These are phyloP conservation scores for Aspergillus carlsbadensis DNA, from an alignment of 495 filamentous ascomycete genomes.

Conservation along the genomic window DNA sequence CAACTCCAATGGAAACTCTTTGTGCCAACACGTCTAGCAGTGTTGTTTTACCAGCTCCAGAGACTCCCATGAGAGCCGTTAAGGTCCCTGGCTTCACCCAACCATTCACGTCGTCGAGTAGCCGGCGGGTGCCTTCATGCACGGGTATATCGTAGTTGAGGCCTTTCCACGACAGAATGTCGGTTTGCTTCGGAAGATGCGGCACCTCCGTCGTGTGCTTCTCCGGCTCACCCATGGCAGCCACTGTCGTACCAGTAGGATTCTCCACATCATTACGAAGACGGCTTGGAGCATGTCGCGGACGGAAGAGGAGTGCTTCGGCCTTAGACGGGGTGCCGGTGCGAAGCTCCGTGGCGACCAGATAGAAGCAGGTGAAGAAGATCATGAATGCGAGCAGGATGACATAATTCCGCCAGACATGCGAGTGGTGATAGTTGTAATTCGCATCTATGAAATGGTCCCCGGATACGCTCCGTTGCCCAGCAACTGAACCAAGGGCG, in stretches of 20 bases:
- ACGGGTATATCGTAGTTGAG: constrained; percentile 65
- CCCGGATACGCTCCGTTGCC: constrained; percentile 45
- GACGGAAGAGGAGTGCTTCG: constrained; percentile 36
- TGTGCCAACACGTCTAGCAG: constrained; percentile 59
- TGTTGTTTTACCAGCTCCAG: constrained; percentile 65
- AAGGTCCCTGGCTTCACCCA: constrained; percentile 66
- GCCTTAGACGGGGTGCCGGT: constrained; percentile 31
- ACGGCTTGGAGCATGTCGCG: constrained; percentile 31
- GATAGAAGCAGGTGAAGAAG: constrained; percentile 49
- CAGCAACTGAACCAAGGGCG: constrained; percentile 51
- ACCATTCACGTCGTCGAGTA: constrained; percentile 61
- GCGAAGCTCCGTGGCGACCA: constrained; percentile 37
- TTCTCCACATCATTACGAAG: constrained; percentile 15
- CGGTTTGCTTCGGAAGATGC: constrained; percentile 47
- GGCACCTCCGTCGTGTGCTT: constrained; percentile 9
- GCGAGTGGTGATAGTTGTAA: constrained; percentile 50
- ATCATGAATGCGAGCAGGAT: constrained; percentile 59
- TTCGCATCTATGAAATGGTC: constrained; percentile 50
- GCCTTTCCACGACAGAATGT: constrained; percentile 70
- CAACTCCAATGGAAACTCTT: constrained; percentile 47
- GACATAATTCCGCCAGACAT: constrained; percentile 65
- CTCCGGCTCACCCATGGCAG: constrained; percentile 1
- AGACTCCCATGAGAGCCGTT: constrained; percentile 60
- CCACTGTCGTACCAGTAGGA: constrained; percentile 10
- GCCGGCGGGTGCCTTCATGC: constrained; percentile 51